These are phyloP conservation scores for Marchantia paleacea DNA, from an alignment of 225 moss, liverwort and hornwort species.

Conservation along the genomic window DNA sequence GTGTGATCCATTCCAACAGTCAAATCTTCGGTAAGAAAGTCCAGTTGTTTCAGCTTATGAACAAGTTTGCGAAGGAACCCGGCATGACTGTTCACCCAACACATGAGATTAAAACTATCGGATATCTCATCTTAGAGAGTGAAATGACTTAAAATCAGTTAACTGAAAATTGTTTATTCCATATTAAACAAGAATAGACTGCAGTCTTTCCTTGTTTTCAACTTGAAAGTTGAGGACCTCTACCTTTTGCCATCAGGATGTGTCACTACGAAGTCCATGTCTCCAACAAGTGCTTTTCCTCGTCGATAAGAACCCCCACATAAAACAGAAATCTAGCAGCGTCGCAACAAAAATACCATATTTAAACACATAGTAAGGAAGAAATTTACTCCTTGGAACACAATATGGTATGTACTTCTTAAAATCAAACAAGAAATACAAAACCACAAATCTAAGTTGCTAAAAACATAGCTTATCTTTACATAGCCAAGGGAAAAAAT, in stretches of 20 bases:
- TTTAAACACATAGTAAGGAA: background rate
- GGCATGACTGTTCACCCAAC: conserved; percentile 56
- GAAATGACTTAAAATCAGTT: too few relatives aligned
- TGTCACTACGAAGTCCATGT: conserved; percentile 88
- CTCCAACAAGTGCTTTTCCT: conserved; percentile 74
- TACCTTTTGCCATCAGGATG: conserved; percentile 93
- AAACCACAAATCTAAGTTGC: background rate
- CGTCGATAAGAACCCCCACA: conserved; percentile 97
- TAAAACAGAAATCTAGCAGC: conserved; percentile 54
- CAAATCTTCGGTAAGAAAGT: conserved; percentile 86
- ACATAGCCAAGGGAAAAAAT: background rate
- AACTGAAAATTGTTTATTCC: too few relatives aligned
- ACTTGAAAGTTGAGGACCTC: background rate
- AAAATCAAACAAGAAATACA: background rate
- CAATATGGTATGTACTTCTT: background rate
- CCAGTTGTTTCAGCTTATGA: conserved; percentile 56
- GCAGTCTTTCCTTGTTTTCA: too few relatives aligned
- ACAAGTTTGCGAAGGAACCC: conserved; percentile 63
- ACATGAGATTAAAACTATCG: background rate
- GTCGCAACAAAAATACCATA: background rate
- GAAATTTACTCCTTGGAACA: background rate
- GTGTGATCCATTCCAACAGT: conserved; percentile 50
- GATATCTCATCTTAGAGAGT: too few relatives aligned
- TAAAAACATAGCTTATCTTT: background rate
- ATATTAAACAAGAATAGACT: too few relatives aligned